Percentiles rank a stretch among this genome's conserved stretches.
These are phyloP conservation scores for Russula sp. DNA, from an alignment of 768 basidiomycete species.

Conservation along the genomic window DNA sequence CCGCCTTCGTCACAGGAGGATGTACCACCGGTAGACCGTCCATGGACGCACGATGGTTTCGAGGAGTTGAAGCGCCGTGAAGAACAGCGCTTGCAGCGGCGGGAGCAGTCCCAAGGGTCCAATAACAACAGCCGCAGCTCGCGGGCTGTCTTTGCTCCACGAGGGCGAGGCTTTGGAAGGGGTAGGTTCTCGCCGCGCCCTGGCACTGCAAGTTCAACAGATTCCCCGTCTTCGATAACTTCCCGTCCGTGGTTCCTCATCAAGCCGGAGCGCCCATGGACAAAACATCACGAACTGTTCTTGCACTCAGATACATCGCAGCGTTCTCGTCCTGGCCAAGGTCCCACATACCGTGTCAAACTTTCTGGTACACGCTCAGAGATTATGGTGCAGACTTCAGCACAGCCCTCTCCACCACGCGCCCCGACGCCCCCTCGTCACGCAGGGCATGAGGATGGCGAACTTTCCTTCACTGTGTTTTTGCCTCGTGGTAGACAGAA, in stretches of 20 bases:
- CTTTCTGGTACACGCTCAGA: conserved; percentile 41
- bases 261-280: conserved; percentile 79
- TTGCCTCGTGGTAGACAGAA: conserved; percentile 1
- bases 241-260: conserved; percentile 51
- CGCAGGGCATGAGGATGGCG: background rate
- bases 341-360: conserved; percentile 51
- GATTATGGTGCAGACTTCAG: conserved; percentile 39
- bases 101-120: conserved; percentile 39
- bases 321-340: conserved; percentile 52
- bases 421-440: conserved; percentile 1
- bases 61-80: conserved; percentile 80
- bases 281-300: conserved; percentile 72
- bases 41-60: conserved; percentile 84
- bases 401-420: conserved; percentile 19
- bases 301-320: conserved; percentile 57
- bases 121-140: conserved; percentile 40
- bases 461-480: conserved; percentile 5
- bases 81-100: conserved; percentile 39
- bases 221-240: conserved; percentile 34
- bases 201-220: conserved; percentile 24
- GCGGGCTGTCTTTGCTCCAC: conserved; percentile 35
- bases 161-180: conserved; percentile 37
- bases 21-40: conserved; percentile 54
- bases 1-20: conserved; percentile 27
- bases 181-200: conserved; percentile 29